phyloP scores from a whole-genome alignment of 2,329 filamentous ascomycete species.

The Penicillium sclerotiorum region DNA sequence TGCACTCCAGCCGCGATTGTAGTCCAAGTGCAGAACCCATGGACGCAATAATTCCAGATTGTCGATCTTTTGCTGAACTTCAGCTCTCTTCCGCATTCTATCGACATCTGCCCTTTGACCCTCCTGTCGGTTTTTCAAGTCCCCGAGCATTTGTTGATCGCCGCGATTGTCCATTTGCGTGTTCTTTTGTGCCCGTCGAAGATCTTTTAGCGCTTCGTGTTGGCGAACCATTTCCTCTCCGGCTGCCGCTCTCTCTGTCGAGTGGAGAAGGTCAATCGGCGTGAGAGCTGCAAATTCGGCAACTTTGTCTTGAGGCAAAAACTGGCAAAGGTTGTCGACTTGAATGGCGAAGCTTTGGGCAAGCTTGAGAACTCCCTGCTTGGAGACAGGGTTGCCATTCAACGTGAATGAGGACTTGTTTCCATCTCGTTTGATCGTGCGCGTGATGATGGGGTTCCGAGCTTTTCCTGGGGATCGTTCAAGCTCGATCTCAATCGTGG shows the following conservation, averaged over 20 bases:
- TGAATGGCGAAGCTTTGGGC: constrained; percentile 80
- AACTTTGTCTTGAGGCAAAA: constrained; percentile 92
- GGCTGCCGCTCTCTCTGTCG: constrained; percentile 87
- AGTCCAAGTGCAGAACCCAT: constrained; percentile 65
- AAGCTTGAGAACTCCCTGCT: constrained; percentile 68
- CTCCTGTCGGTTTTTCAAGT: constrained; percentile 72
- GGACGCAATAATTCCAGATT: constrained; percentile 68
- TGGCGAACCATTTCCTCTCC: constrained; percentile 76
- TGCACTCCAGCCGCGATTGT: constrained; percentile 51
- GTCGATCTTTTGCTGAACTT: constrained; percentile 65
- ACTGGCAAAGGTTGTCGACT: constrained; percentile 97
- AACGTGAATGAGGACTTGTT: constrained; percentile 80
- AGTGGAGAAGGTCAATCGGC: constrained; percentile 77
- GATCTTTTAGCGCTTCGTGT: constrained; percentile 72
- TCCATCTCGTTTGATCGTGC: constrained; percentile 78
- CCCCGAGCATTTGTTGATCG: constrained; percentile 65
- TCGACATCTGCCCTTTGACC: constrained; percentile 80
- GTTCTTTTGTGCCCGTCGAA: constrained; percentile 70
- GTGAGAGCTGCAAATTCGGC: constrained; percentile 87
- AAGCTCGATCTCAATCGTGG: constrained; percentile 88
- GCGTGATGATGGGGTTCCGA: constrained; percentile 71
- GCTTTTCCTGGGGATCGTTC: constrained; percentile 59
- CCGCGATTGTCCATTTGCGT: constrained; percentile 60
- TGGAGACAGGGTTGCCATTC: constrained; percentile 64
- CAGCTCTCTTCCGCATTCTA: constrained; percentile 73